Conservation (phyloP, 306 rosid species). For the Prunus salicina region DNA sequence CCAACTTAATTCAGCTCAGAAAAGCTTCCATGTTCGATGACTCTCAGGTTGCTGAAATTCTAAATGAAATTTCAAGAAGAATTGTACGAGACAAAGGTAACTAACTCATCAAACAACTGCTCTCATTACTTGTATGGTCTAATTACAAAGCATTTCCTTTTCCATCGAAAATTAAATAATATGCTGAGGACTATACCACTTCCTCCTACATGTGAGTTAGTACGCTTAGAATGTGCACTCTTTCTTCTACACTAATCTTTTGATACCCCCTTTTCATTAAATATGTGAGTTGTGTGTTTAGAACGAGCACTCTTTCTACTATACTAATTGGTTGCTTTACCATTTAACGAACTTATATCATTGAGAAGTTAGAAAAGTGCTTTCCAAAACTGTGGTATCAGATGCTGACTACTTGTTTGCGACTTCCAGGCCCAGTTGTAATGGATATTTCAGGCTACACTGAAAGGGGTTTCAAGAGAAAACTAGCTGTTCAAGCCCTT, state of each 20-base stretch:
- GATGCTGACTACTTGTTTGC: conserved; percentile 23
- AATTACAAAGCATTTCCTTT: neutral
- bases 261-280: neutral
- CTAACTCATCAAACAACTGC: neutral
- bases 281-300: neutral
- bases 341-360: neutral
- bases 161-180: neutral
- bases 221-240: neutral
- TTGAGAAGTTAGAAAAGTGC: neutral
- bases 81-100: conserved; percentile 88
- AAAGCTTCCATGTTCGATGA: conserved; percentile 64
- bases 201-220: conserved; percentile 7
- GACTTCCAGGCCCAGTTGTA: conserved; percentile 81
- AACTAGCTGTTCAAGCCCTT: conserved; percentile 84
- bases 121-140: neutral
- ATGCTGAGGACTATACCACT: neutral
- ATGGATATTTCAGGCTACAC: conserved; percentile 82
- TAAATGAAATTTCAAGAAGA: conserved; percentile 84
- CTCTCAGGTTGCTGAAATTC: conserved; percentile 60
- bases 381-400: conserved; percentile 9
- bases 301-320: neutral
- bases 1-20: conserved; percentile 69
- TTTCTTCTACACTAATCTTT: neutral
- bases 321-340: neutral
- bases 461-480: conserved; percentile 96